Conservation (phyloP, 331 rosid species). For the Cydonia oblonga region DNA sequence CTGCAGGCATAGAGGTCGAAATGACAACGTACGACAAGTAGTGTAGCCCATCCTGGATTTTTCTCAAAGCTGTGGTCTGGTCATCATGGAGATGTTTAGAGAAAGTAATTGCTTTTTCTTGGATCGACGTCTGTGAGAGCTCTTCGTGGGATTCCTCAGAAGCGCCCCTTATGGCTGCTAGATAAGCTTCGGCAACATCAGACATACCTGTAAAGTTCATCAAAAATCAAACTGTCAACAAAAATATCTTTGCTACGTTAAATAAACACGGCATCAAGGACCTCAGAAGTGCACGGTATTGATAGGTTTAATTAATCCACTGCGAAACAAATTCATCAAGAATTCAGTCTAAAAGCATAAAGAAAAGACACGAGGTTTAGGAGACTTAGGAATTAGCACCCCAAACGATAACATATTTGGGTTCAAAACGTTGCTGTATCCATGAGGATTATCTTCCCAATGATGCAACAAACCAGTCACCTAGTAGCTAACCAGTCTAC, state of each 20-base stretch:
- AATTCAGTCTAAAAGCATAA: not conserved
- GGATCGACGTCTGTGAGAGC: conserved; percentile 40
- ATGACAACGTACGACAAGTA: conserved; percentile 60
- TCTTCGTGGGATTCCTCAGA: conserved; percentile 44
- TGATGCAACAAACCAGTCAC: not conserved
- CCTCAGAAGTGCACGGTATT: not conserved
- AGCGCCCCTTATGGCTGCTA: conserved; percentile 65
- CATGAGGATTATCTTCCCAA: not conserved
- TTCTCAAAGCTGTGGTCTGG: conserved; percentile 58
- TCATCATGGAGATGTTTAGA: conserved; percentile 54
- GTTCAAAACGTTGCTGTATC: not conserved
- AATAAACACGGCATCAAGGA: not conserved
- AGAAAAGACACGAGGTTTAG: not conserved
- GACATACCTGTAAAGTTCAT: conserved; percentile 56
- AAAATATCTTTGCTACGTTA: not conserved
- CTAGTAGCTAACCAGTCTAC: not conserved
- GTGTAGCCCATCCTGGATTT: conserved; percentile 82
- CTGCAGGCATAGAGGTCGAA: conserved; percentile 65
- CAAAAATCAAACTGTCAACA: not conserved
- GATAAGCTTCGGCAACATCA: conserved; percentile 75
- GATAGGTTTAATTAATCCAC: not conserved
- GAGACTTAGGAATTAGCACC: not conserved
- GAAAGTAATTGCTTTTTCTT: conserved; percentile 58
- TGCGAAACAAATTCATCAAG: not conserved
- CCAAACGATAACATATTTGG: not conserved